Percentiles rank a stretch among this genome's conserved stretches.
Evolutionary conservation across 2,329 filamentous ascomycete species (phyloP).

Genomic region (Fusarium kyushuense): DNA sequence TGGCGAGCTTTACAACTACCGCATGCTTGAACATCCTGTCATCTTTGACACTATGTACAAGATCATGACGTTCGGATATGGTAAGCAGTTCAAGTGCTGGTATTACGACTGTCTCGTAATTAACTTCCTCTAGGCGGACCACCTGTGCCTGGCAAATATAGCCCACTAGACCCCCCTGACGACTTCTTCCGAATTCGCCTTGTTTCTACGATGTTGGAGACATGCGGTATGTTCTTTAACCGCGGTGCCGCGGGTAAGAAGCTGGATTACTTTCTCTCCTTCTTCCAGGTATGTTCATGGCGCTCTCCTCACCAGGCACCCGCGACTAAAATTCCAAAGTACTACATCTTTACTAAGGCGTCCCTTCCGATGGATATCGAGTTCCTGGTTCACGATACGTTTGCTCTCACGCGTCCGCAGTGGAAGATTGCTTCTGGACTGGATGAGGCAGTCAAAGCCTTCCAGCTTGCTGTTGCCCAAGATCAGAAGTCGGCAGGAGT

Average conservation of each 20-base stretch:
- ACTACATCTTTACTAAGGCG: slow-evolving; percentile 93
- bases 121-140: slow-evolving; percentile 70
- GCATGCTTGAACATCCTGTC: slow-evolving; percentile 93
- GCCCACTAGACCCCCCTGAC: slow-evolving; percentile 85
- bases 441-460: slow-evolving; percentile 84
- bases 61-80: slow-evolving; percentile 92
- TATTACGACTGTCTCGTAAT: not conserved
- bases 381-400: slow-evolving; percentile 94
- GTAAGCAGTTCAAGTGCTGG: slow-evolving; percentile 53
- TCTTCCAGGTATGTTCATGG: slow-evolving; percentile 76
- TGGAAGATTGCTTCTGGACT: slow-evolving; percentile 88
- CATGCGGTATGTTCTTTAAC: slow-evolving; percentile 95
- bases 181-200: slow-evolving; percentile 97
- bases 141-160: slow-evolving; percentile 81
- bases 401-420: slow-evolving; percentile 84
- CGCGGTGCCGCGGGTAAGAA: slow-evolving; percentile 95
- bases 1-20: slow-evolving; percentile 96
- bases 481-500: slow-evolving; percentile 85
- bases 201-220: slow-evolving; percentile 89
- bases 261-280: slow-evolving; percentile 95
- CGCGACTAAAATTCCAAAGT: slow-evolving; percentile 61
- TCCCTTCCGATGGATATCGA: slow-evolving; percentile 96
- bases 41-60: slow-evolving; percentile 97
- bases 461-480: slow-evolving; percentile 88
- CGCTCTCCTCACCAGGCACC: not conserved